Base-by-base conservation (phyloP, 2,329 filamentous ascomycete genomes). In the Scorias spongiosa region DNA sequence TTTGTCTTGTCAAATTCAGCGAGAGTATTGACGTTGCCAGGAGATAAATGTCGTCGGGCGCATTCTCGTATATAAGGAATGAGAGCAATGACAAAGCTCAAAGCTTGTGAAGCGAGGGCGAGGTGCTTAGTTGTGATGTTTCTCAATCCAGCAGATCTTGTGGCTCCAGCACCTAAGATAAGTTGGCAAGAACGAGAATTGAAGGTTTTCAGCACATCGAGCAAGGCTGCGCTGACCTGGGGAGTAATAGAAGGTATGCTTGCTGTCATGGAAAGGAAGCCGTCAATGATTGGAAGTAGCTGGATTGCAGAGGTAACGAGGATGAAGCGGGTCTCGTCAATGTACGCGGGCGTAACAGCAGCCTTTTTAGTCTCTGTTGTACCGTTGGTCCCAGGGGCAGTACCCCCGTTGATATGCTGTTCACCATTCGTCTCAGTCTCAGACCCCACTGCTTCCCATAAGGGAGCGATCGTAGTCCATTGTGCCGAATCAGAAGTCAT, bases 41-140 rank as follows among this genome's bases (percentile, higher is more conserved):
- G 45, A 52, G 64, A 51, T 1, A 70, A 64, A 54, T 93, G 84
- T 2, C 91, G 78, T 10, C 91, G 81, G 17, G 93, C 78, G 53
- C 93, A 94, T 63, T 96, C 91, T 39, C 89, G 79, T 26, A 95
- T 74, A 58, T 96, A 88, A 0, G 91, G 89, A 4, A 94, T 80
- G 1, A 96, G 69, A 0, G 85, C 79, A 18, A 88, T 83, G 39
- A 93, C 78, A 60, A 98, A 95, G 39, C 82, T 81, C 15, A 96
- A 66, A 0, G 88, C 84, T 61, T 95, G 89, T 0, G 84, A 88
- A 2, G 91, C 88, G 14, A 96, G 76, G 0, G 91, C 88, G 1
- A 98, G 74, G 63, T 98, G 89, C 55, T 91, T 91, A 0, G 91
- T 94, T 0, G 85, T 94, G 60, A 98, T 98, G 57, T 95, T 95